Percentiles rank a stretch among this genome's conserved stretches.
These are phyloP conservation scores for Globisporangium cystogenes DNA, from an alignment of 352 stramenopile genomes.

Conservation along the genomic window DNA sequence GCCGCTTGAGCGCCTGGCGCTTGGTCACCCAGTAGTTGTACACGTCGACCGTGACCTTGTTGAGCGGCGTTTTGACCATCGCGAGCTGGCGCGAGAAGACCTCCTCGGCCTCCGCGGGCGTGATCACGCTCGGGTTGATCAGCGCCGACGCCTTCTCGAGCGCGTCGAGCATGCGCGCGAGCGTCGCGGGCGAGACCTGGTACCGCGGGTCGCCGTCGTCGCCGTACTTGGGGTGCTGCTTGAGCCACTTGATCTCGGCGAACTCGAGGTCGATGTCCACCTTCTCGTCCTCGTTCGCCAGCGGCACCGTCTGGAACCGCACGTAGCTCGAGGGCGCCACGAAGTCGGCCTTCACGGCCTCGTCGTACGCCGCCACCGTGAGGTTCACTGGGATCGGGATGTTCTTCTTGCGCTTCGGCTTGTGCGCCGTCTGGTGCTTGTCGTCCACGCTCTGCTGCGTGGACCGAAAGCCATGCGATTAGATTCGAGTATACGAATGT, in stretches of 20 bases:
- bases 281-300: slow-evolving; percentile 30
- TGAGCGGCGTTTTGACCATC: slow-evolving; percentile 67
- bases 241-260: slow-evolving; percentile 86
- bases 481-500: background rate
- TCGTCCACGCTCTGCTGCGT: slow-evolving; percentile 51
- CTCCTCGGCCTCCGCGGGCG: slow-evolving; percentile 63
- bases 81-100: slow-evolving; percentile 60
- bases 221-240: slow-evolving; percentile 77
- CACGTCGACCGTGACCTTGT: slow-evolving; percentile 74
- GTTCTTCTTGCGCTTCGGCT: slow-evolving; percentile 70
- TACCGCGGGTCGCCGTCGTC: slow-evolving; percentile 74
- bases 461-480: background rate
- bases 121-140: slow-evolving; percentile 76
- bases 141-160: slow-evolving; percentile 80
- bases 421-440: slow-evolving; percentile 25
- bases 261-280: slow-evolving; percentile 77
- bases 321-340: slow-evolving; percentile 77
- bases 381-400: slow-evolving; percentile 84
- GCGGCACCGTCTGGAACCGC: slow-evolving; percentile 64
- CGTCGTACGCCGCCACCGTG: slow-evolving; percentile 57
- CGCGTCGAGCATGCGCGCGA: slow-evolving; percentile 84
- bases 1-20: slow-evolving; percentile 88
- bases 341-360: slow-evolving; percentile 63
- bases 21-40: slow-evolving; percentile 97
- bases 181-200: slow-evolving; percentile 54